phyloP scores from a whole-genome alignment of 139 green algal species.

The Closterium sp. region DNA sequence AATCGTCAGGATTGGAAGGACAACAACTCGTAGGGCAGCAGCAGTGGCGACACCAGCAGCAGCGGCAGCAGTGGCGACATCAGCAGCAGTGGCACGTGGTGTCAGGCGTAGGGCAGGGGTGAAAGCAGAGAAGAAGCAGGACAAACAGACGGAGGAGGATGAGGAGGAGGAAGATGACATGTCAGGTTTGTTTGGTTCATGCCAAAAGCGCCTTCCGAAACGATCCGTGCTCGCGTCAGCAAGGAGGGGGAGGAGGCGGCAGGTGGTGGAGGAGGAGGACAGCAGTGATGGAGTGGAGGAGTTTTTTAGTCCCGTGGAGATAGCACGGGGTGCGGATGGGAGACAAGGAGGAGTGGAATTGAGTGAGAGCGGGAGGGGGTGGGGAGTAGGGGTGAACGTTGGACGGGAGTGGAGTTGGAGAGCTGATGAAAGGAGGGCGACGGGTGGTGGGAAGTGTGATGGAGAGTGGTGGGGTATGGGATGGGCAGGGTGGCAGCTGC shows the following conservation, averaged over 20 bases:
- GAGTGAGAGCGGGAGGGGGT: too few relatives aligned
- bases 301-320: not conserved
- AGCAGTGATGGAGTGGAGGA: not conserved
- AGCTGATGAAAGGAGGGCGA: not conserved
- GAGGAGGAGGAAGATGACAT: not conserved
- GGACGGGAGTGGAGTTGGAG: not conserved
- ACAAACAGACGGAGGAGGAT: not conserved
- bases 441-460: not conserved
- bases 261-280: not conserved
- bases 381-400: too few relatives aligned
- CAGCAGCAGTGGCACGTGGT: not conserved
- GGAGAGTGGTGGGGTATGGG: not conserved
- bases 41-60: too few relatives aligned
- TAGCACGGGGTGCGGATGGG: not conserved
- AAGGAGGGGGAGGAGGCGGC: not conserved
- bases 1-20: not conserved
- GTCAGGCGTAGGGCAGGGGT: not conserved
- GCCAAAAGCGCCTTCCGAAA: not conserved
- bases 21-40: not conserved
- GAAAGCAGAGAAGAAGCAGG: not conserved
- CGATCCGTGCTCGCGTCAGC: not conserved
- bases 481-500: not conserved
- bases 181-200: not conserved
- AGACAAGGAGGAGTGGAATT: not conserved
- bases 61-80: too few relatives aligned